Percentiles rank a stretch among this genome's conserved stretches.
Conservation (phyloP, 768 basidiomycete species). For the Leccinum uliginosum region DNA sequence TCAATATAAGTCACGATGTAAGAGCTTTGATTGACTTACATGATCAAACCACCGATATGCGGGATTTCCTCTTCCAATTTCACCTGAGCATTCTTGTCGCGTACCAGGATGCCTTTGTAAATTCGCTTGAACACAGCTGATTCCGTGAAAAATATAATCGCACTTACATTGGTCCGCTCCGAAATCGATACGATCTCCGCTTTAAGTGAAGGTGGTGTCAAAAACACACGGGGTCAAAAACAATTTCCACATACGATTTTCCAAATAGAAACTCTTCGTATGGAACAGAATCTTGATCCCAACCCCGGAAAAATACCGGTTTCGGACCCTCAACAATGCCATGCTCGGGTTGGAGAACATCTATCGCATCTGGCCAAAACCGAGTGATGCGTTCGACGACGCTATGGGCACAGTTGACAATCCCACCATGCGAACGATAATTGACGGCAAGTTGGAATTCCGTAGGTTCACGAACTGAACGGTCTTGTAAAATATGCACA, state of each 20-base stretch:
- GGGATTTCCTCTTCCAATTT: slow-evolving; percentile 46
- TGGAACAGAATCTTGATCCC: slow-evolving; percentile 38
- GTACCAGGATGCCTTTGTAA: slow-evolving; percentile 60
- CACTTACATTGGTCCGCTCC: slow-evolving; percentile 61
- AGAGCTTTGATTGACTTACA: slow-evolving; percentile 37
- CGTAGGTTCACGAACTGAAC: slow-evolving; percentile 22
- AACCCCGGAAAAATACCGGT: slow-evolving; percentile 54
- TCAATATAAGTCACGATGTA: neutral
- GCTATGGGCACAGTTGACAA: slow-evolving; percentile 64
- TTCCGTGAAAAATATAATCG: neutral
- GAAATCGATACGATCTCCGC: slow-evolving; percentile 50
- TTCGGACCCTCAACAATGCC: slow-evolving; percentile 52
- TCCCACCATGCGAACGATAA: slow-evolving; percentile 70
- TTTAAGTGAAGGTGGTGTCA: slow-evolving; percentile 19
- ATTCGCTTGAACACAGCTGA: neutral
- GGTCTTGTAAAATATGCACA: slow-evolving; percentile 5
- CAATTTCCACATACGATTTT: slow-evolving; percentile 33
- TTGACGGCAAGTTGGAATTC: slow-evolving; percentile 60
- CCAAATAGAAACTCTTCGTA: slow-evolving; percentile 59
- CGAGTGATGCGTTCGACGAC: slow-evolving; percentile 54
- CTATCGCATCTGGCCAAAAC: slow-evolving; percentile 66
- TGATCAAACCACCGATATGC: slow-evolving; percentile 50
- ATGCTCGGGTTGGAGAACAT: slow-evolving; percentile 50
- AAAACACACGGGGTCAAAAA: neutral
- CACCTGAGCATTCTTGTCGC: slow-evolving; percentile 49